Base-by-base conservation (phyloP, 306 rosid species). In the Prunus salicina region DNA sequence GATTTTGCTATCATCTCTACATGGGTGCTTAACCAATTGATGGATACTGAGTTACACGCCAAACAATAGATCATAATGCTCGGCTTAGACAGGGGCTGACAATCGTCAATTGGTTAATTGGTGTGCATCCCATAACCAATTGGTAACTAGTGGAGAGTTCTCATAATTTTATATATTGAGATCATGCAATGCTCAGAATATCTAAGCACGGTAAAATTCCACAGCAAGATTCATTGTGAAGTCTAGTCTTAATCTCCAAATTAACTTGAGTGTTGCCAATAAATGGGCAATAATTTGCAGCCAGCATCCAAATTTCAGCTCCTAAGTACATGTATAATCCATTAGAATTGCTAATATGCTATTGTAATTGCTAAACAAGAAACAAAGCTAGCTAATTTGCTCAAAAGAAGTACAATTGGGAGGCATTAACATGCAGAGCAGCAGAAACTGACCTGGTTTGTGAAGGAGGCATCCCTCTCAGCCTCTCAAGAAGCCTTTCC, bases 401-500 rank as follows among this genome's bases (percentile, higher is more conserved):
- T 41, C 25, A 38, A 43, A 72, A 60, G 56, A 5, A 24, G 0
- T 24, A 38, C 20, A 60, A 20, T 60, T 45, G n/a, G 8, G 9
- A 38, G 30, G 19, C n/a, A 71, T 13, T 63, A 15, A 63, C 12
- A 30, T 15, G 19, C 67, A 63, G 65, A 19, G 12, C 55, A 22
- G 65, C 18, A 56, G 68, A 63, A 64, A 63, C 86, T 75, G 78
- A 91, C 98, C 96, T 89, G 93, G 67, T 79, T 67, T 56, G 67
- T 9, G 88, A 78, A 19, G 77, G 73, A 70, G 96, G 84, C 45
- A 76, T 85, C 47, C 93, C 97, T 80, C 98, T 89, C 83, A 95
- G 66, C 86, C 98, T 88, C 88, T 90, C 93, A 67, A 91, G 78
- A 73, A 95, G 93, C 84, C 98, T 88, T 67, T 84, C 93, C 80